Percentiles rank a stretch among this genome's conserved stretches.
Evolutionary conservation across 768 basidiomycete genomes (phyloP).

Genomic region (Mycena alexandri): DNA sequence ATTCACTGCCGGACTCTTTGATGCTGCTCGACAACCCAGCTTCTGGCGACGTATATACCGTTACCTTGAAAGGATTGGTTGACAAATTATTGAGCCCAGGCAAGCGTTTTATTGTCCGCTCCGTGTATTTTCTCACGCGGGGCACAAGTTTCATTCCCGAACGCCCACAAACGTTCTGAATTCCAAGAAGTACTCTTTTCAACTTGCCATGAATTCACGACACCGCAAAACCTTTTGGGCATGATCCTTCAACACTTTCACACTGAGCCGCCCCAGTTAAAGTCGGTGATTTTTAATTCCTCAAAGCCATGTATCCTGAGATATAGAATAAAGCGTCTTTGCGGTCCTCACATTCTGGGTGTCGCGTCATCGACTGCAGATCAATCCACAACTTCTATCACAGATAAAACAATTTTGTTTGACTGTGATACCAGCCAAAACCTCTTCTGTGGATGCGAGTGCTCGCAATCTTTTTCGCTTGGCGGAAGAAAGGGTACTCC

Average conservation of each 20-base stretch:
- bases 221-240: constrained; percentile 54
- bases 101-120: constrained; percentile 32
- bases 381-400: constrained; percentile 48
- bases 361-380: constrained; percentile 44
- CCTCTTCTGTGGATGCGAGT: constrained; percentile 48
- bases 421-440: constrained; percentile 44
- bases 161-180: constrained; percentile 49
- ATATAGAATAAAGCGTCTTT: constrained; percentile 47
- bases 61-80: constrained; percentile 58
- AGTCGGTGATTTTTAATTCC: constrained; percentile 43
- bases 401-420: constrained; percentile 54
- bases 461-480: constrained; percentile 47
- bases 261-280: constrained; percentile 50
- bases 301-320: not conserved
- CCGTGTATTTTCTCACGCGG: not conserved
- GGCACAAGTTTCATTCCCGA: constrained; percentile 35
- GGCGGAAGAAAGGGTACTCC: constrained; percentile 46
- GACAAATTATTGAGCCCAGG: constrained; percentile 55
- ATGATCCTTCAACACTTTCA: constrained; percentile 55
- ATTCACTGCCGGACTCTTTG: constrained; percentile 37
- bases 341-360: constrained; percentile 55
- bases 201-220: constrained; percentile 58
- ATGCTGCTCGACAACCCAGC: constrained; percentile 44
- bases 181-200: constrained; percentile 57
- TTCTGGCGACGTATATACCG: constrained; percentile 51